A percentile compares a stretch with the other conserved stretches of the same genome.
Evolutionary conservation across 2,329 filamentous ascomycete genomes (phyloP).

Genomic region (Setomelanomma holmii): DNA sequence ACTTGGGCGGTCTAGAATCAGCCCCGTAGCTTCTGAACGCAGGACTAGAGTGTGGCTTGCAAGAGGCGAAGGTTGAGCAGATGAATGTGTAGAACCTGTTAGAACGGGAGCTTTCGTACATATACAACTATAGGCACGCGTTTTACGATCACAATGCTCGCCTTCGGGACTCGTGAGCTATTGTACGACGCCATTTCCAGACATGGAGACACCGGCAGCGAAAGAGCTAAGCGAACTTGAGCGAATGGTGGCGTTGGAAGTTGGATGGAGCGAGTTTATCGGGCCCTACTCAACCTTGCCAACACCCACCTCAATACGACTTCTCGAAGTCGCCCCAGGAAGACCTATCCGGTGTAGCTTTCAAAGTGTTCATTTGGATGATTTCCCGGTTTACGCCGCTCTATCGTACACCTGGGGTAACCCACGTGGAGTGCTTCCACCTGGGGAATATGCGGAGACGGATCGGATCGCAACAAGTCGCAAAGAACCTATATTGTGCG

Average conservation of each 20-base stretch:
- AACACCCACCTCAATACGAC: neutral
- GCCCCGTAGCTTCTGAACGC: no score
- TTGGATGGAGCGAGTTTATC: neutral
- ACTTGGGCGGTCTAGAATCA: no score
- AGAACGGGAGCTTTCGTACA: no score
- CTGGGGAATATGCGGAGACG: neutral
- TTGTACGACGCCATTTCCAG: no score
- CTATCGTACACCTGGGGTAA: neutral
- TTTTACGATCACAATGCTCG: no score
- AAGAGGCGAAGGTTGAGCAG: no score
- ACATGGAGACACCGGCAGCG: no score
- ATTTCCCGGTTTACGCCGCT: neutral
- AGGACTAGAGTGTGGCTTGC: no score
- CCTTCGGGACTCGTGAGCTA: no score
- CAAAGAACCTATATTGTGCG: neutral
- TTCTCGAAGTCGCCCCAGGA: neutral
- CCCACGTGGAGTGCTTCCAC: neutral
- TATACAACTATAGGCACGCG: no score
- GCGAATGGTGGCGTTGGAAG: neutral
- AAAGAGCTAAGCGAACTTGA: neutral
- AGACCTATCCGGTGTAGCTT: neutral
- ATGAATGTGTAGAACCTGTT: no score
- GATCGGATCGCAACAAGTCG: neutral
- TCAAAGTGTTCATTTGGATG: neutral
- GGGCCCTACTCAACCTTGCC: neutral